Conservation (phyloP, 352 stramenopile genomes). For the Phytophthora gonapodyides region DNA sequence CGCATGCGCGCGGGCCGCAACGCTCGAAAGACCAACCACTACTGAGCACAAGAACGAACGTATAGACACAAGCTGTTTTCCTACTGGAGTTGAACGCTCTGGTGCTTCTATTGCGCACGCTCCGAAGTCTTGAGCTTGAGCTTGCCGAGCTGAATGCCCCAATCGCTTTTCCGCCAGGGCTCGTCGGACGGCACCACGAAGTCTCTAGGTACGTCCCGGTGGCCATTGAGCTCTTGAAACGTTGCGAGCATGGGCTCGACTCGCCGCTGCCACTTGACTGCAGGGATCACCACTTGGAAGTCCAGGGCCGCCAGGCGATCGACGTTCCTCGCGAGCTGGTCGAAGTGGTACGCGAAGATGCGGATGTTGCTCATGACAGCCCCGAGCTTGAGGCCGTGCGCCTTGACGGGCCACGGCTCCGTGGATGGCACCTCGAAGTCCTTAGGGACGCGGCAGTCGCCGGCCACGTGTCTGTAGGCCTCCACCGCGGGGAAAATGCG, state of each 20-base stretch:
- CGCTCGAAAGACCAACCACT: constrained; percentile 30
- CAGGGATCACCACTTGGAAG: constrained; percentile 8
- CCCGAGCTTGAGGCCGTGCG: constrained; percentile 10
- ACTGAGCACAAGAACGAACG: constrained; percentile 22
- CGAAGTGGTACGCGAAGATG: neutral
- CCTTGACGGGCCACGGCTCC: constrained; percentile 4
- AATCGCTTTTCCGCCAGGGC: constrained; percentile 17
- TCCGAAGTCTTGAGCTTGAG: constrained; percentile 1
- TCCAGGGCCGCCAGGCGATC: constrained; percentile 6
- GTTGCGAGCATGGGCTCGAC: constrained; percentile 21
- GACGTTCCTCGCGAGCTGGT: constrained; percentile 6
- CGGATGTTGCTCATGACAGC: constrained; percentile 4
- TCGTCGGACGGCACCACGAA: constrained; percentile 20
- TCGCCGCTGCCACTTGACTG: constrained; percentile 12
- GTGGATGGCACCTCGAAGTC: constrained; percentile 14
- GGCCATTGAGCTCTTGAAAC: constrained; percentile 18
- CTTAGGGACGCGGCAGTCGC: constrained; percentile 1
- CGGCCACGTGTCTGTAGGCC: neutral
- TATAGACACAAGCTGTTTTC: constrained; percentile 23
- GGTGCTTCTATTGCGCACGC: no score
- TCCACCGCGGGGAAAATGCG: constrained; percentile 14
- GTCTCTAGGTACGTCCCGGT: constrained; percentile 12
- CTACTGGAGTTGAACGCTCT: neutral
- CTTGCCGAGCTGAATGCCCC: constrained; percentile 22
- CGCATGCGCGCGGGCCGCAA: constrained; percentile 32